Evolutionary conservation across 768 basidiomycete species (phyloP), one percentile per base, ranked within the genome.

Genomic region (Tylopilus felleus): DNA sequence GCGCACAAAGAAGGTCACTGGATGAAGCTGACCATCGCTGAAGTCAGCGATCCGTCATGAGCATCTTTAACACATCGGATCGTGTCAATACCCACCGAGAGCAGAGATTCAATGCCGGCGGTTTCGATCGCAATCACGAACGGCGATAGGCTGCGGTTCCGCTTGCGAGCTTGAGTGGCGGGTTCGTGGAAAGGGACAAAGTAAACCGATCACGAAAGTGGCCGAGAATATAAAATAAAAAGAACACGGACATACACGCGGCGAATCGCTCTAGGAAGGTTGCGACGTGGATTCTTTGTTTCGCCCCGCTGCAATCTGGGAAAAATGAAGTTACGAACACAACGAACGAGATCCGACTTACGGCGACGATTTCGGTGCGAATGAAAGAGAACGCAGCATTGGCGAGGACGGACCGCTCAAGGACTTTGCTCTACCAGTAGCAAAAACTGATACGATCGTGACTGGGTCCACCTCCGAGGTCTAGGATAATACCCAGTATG

Each of bases 361-460:
- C 86, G 28, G 90, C 92, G 40, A 96, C 93, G 65, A 96, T 93
- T 70, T 98, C 95, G 7, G 93, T 94, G 16, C 94, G 95, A 55
- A 94, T 93, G 70, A 79, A 95, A 13, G 91, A 93, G 77, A 95
- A 97, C 14, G 91, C 93, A 4, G 95, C 95, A 60, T 94, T 88
- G 8, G 85, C 84, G 72, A 95, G 73, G 52, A 86, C 86, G 0
- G 80, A 69, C 79, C 80, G 84, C 22, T 80, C 86, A 19, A 85
- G 77, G 79, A 98, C 60, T 80, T 81, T 4, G 80, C 56, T 57
- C 56, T 83, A 87, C 92, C 93, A 95, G 74, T 88, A 91, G 5
- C 73, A 67, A 67, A 71, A 75, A 19, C 73, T 73, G 55, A 80
- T 64, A 39, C 88, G 81, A 64, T 91, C 89, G 63, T 88, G 86